These are phyloP conservation scores for Antitrichia curtipendula DNA, from an alignment of 225 moss, liverwort and hornwort genomes.

Conservation along the genomic window DNA sequence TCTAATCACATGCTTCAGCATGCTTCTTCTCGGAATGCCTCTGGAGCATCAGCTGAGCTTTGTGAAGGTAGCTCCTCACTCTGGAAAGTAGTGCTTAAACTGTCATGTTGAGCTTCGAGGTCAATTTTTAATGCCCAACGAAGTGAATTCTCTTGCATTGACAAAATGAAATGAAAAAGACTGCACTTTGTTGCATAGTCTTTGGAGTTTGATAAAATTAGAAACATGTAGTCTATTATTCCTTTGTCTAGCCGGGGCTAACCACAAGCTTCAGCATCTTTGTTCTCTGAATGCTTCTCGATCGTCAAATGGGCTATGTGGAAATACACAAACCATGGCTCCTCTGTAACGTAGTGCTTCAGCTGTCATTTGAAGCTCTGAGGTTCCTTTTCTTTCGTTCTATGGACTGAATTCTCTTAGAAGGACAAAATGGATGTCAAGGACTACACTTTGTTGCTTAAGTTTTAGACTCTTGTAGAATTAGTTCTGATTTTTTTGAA, in stretches of 20 bases:
- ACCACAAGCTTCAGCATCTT: neutral
- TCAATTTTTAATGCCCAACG: neutral
- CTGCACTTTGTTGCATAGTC: neutral
- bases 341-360: neutral
- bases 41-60: conserved; percentile 30
- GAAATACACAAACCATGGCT: neutral
- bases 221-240: neutral
- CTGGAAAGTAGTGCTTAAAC: neutral
- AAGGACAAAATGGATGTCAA: neutral
- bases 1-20: neutral
- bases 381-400: neutral
- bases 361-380: neutral
- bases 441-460: neutral
- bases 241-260: neutral
- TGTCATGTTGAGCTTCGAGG: neutral
- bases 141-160: neutral
- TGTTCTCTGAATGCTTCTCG: conserved; percentile 12
- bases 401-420: neutral
- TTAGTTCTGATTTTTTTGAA: neutral
- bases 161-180: neutral
- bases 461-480: neutral
- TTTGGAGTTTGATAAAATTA: neutral
- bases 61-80: neutral
- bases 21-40: conserved; percentile 25
- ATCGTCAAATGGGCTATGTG: conserved; percentile 9